Percentiles rank a stretch among this genome's conserved stretches.
Conservation (phyloP, 371 early-diverging fungal genomes). For the Capillidium heterosporum region DNA sequence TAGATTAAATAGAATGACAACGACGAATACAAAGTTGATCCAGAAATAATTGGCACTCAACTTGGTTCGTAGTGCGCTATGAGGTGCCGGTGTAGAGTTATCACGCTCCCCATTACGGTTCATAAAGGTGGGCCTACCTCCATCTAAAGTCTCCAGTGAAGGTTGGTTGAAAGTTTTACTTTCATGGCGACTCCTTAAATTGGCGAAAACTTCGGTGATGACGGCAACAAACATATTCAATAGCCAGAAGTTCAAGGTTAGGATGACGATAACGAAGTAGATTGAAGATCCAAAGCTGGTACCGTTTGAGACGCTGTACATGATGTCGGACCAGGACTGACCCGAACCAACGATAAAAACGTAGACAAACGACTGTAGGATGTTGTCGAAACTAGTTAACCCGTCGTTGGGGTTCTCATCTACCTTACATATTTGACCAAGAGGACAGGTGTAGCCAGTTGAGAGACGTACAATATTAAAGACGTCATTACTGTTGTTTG, state of each 20-base stretch:
- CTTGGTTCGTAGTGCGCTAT: too few species aligned
- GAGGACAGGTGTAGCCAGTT: background rate
- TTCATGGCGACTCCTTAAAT: constrained; percentile 21
- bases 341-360: constrained; percentile 5
- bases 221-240: constrained; percentile 48
- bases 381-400: constrained; percentile 2
- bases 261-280: constrained; percentile 35
- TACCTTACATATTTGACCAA: constrained; percentile 1
- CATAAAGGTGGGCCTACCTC: too few species aligned
- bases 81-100: too few species aligned
- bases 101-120: too few species aligned
- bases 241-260: constrained; percentile 47
- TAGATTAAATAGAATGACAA: background rate
- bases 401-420: background rate
- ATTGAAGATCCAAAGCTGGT: constrained; percentile 28
- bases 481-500: background rate
- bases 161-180: background rate
- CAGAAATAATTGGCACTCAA: too few species aligned
- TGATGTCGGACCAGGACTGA: constrained; percentile 45
- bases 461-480: background rate
- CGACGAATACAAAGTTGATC: background rate
- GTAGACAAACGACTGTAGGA: background rate
- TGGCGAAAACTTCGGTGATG: constrained; percentile 51
- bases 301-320: constrained; percentile 43
- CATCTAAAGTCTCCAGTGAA: too few species aligned